Base-by-base conservation (phyloP, 352 stramenopile genomes). In the Peronosclerospora sorghi region DNA sequence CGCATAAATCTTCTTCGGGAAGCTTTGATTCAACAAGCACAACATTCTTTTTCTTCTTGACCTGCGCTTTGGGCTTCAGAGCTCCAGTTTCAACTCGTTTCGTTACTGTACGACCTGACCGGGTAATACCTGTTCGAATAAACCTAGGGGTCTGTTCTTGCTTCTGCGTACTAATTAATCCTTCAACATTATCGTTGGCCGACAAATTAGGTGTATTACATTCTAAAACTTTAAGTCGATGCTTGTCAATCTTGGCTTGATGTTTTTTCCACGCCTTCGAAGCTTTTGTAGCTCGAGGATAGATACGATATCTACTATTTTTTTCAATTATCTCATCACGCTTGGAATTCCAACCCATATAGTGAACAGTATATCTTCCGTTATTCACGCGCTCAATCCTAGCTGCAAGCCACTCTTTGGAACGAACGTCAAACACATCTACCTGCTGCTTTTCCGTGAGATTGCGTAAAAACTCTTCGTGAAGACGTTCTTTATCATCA, bases 1-100 rank as follows among this genome's bases (percentile, higher is more conserved):
- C 72, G 39, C 82, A 94, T 20, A 89, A 36, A 46, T 85, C 72
- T 23, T 90, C 77, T 62, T 92, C 78, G 9, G 69, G 66, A n/a
- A 70, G 59, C 35, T 80, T 81, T 8, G 56, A 56, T 21, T 62
- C 51, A 15, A 53, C 8, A 41, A 19, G 2, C 7, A 30, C 13
- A 1, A 21, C 24, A 5, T 48, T 39, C 26, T 66, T 83, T 32
- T 65, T 75, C 18, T 59, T 54, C 2, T 47, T 56, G 14, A 30
- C 17, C 1, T 45, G 18, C n/a, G 41, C 54, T 8, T 58, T 35
- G 0, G 57, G 43, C 21, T 52, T 68, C 1, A 63, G 54, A 8
- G 40, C 35, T 14, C 54, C 49, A 12, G 68, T 68, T 4, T 66
- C 48, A 27, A 86, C 26, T 5, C 74, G 77, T 59, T 71, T 81